Percentiles rank a stretch among this genome's conserved stretches.
Conservation (phyloP, 345 rosid species). For the Dovyalis caffra region DNA sequence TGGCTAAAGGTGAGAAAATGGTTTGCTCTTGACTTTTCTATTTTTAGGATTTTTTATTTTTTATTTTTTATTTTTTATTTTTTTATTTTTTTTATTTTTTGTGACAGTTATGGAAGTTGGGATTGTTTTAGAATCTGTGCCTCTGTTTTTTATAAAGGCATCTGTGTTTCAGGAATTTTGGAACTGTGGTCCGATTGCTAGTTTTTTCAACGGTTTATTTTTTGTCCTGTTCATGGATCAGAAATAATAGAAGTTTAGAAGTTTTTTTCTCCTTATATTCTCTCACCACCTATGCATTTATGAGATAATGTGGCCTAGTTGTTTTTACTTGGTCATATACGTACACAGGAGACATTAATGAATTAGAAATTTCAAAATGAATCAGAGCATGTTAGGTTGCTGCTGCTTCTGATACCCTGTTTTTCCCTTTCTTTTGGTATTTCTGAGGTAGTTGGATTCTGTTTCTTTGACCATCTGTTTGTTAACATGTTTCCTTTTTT, state of each 20-base stretch:
- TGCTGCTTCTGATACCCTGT: neutral
- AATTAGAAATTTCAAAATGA: conserved; percentile 16
- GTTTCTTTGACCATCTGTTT: neutral
- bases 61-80: too few relatives aligned
- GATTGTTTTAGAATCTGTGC: conserved; percentile 1
- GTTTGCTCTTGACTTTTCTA: conserved; percentile 1
- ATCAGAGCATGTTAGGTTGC: neutral
- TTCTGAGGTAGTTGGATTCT: conserved; percentile 10
- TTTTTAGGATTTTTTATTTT: conserved; percentile 7
- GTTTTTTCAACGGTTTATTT: conserved; percentile 12
- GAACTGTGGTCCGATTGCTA: conserved; percentile 20
- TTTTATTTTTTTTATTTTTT: too few relatives aligned
- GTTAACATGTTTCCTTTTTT: neutral
- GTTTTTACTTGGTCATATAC: neutral
- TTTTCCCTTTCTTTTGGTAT: neutral
- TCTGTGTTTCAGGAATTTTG: conserved; percentile 1
- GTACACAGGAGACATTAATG: conserved; percentile 14
- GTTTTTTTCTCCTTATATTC: neutral
- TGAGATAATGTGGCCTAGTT: neutral
- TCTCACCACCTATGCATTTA: neutral
- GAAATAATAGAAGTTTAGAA: neutral
- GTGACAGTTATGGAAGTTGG: conserved; percentile 33
- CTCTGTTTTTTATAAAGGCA: conserved; percentile 12
- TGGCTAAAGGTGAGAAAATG: conserved; percentile 69
- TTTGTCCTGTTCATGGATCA: conserved; percentile 18